Evolutionary conservation across 2,329 filamentous ascomycete species (phyloP), one percentile per base, ranked within the genome.

Genomic region (Penicillium sp.): DNA sequence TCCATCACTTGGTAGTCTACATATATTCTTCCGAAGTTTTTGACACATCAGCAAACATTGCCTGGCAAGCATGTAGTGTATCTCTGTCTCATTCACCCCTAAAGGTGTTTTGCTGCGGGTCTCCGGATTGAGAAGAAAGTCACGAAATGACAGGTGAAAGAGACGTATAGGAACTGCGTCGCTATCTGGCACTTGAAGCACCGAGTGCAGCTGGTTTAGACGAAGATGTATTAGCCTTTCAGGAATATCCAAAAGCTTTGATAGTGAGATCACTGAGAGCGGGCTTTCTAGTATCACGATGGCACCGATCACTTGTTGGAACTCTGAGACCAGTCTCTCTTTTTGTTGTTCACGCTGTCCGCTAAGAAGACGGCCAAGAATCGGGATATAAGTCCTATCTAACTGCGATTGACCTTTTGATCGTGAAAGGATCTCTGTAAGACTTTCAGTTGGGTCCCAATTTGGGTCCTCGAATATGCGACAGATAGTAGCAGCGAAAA

Each of bases 401-500:
- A 28, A 28, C 5, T 28, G 24, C 24, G 24, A 28, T 28, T 28
- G 24, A 28, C 10, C 24, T 5, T 28, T 5, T 28, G 5, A 10
- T 16, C 21, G 55, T 47, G 48, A 2, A 56, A 58, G 49, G 44
- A 66, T 51, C 21, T 47, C 39, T 1, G 37, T 6, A 57, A 51
- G 26, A 43, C 39, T 56, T 5, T 49, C 54, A 21, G 48, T 19
- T 26, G 58, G 58, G 4, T 52, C 26, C 50, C 23, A 53, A 14
- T 44, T 18, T n/a, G 29, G 48, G 4, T 59, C 54, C 11, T 51
- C 47, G 3, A 59, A n/a, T 10, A 55, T 49, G 14, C 56, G 54
- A 24, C 54, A 61, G 1, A 56, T 37, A 8, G 59, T 62, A 11
- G 52, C 42, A 2, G 59, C 56, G 9, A 47, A 57, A 40, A 61